phyloP scores from a whole-genome alignment of 2,329 filamentous ascomycete species.

The Diplodia intermedia region DNA sequence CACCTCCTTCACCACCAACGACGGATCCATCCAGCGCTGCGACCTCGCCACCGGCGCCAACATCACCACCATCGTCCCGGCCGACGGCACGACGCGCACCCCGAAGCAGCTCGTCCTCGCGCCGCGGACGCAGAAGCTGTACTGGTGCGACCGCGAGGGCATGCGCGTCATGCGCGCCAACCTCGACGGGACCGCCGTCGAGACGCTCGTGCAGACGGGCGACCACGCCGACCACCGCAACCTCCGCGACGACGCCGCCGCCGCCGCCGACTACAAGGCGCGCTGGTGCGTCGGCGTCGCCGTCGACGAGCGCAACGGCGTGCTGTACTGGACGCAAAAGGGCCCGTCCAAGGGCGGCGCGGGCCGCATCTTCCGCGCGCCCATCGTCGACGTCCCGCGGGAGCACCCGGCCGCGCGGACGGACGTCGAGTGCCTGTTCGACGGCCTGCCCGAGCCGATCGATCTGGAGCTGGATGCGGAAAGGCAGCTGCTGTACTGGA shows the following conservation, averaged over 20 bases:
- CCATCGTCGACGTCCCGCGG: slow-evolving; percentile 45
- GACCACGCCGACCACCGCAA: not conserved
- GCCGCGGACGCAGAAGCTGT: slow-evolving; percentile 43
- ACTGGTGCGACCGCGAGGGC: slow-evolving; percentile 56
- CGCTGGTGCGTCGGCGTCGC: slow-evolving; percentile 65
- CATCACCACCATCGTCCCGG: slow-evolving; percentile 52
- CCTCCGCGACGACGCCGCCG: slow-evolving; percentile 40
- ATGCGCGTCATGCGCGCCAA: slow-evolving; percentile 47
- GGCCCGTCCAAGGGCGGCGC: slow-evolving; percentile 58
- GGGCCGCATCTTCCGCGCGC: slow-evolving; percentile 62
- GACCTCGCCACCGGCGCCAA: slow-evolving; percentile 58
- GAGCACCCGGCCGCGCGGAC: slow-evolving; percentile 43
- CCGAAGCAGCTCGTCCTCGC: slow-evolving; percentile 52
- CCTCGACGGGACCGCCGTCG: slow-evolving; percentile 45
- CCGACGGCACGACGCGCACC: slow-evolving; percentile 56
- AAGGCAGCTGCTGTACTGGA: slow-evolving; percentile 62
- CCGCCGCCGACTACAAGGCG: slow-evolving; percentile 36
- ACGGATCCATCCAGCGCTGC: slow-evolving; percentile 55
- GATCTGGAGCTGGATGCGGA: slow-evolving; percentile 63
- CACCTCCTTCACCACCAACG: slow-evolving; percentile 37
- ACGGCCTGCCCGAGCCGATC: slow-evolving; percentile 58
- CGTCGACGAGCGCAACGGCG: slow-evolving; percentile 52
- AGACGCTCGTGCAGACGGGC: slow-evolving; percentile 51
- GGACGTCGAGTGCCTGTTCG: slow-evolving; percentile 55
- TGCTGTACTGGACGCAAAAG: slow-evolving; percentile 68